A percentile compares a stretch with the other conserved stretches of the same genome.
These are phyloP conservation scores for Hypsizygus marmoreus DNA, from an alignment of 768 basidiomycete genomes.

Conservation along the genomic window DNA sequence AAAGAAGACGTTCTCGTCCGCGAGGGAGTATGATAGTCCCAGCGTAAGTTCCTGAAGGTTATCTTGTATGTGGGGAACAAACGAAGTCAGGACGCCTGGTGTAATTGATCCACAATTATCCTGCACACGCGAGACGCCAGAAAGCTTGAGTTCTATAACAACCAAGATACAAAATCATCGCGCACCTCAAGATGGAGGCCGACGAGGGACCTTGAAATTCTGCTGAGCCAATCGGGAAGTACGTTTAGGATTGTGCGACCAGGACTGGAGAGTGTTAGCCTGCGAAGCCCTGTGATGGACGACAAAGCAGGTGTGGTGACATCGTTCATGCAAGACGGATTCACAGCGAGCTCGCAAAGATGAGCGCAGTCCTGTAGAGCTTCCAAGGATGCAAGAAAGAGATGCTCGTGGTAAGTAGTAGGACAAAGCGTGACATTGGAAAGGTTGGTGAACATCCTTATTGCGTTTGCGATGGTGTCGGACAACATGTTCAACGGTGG, in stretches of 20 bases:
- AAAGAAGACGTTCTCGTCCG: slow-evolving; percentile 50
- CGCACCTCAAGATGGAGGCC: slow-evolving; percentile 47
- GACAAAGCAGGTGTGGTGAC: slow-evolving; percentile 29
- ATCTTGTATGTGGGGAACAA: slow-evolving; percentile 39
- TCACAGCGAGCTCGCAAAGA: slow-evolving; percentile 34
- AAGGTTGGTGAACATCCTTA: slow-evolving; percentile 35
- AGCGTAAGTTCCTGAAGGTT: slow-evolving; percentile 41
- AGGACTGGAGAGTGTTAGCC: slow-evolving; percentile 36
- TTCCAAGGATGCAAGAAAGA: slow-evolving; percentile 32
- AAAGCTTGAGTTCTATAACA: neutral
- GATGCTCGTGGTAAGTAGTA: slow-evolving; percentile 30
- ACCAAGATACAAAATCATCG: neutral
- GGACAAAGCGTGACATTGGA: slow-evolving; percentile 35
- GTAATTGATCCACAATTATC: slow-evolving; percentile 66
- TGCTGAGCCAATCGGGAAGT: slow-evolving; percentile 46
- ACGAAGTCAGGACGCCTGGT: slow-evolving; percentile 53
- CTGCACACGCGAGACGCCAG: slow-evolving; percentile 27
- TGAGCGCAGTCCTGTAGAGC: slow-evolving; percentile 17
- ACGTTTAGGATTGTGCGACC: slow-evolving; percentile 41
- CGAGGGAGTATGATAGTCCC: slow-evolving; percentile 62
- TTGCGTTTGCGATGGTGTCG: slow-evolving; percentile 27
- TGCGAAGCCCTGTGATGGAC: slow-evolving; percentile 29
- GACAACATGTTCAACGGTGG: slow-evolving; percentile 32
- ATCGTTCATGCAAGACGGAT: slow-evolving; percentile 36
- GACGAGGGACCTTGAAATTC: slow-evolving; percentile 32